Evolutionary conservation across 768 basidiomycete genomes (phyloP).

Genomic region (Tulasnella sp.): DNA sequence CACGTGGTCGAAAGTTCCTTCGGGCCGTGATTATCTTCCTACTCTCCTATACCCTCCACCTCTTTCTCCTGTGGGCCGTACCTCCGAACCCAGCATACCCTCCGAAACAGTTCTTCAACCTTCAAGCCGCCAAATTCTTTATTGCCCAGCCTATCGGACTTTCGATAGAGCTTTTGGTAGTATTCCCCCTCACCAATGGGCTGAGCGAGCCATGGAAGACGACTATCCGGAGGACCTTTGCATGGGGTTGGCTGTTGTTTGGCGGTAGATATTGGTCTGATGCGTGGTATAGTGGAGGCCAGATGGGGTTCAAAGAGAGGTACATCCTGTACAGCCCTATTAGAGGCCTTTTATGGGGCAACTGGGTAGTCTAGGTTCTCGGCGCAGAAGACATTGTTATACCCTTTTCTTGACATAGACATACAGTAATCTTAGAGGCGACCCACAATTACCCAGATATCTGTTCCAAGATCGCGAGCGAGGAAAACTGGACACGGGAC

Average conservation of each 20-base stretch:
- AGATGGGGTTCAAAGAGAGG: slow-evolving; percentile 5
- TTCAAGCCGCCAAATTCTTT: slow-evolving; percentile 15
- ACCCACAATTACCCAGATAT: neutral
- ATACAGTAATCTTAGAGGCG: neutral
- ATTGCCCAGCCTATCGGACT: slow-evolving; percentile 21
- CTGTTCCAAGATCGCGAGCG: too few relatives aligned
- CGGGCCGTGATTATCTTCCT: slow-evolving; percentile 13
- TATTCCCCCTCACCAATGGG: neutral
- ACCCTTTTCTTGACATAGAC: neutral
- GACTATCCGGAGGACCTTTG: slow-evolving; percentile 10
- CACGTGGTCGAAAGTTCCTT: slow-evolving; percentile 4
- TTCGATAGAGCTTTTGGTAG: slow-evolving; percentile 12
- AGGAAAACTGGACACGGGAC: too few relatives aligned
- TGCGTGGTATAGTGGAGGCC: slow-evolving; percentile 18
- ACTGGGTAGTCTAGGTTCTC: slow-evolving; percentile 3
- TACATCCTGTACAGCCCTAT: slow-evolving; percentile 17
- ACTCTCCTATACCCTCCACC: neutral
- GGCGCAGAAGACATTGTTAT: neutral
- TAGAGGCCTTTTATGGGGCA: slow-evolving; percentile 16
- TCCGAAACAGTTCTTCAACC: neutral
- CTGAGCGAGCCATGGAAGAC: neutral
- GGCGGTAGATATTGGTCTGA: slow-evolving; percentile 19
- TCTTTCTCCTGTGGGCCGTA: slow-evolving; percentile 16
- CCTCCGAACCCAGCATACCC: neutral
- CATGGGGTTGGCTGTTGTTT: slow-evolving; percentile 21